Percentiles rank a stretch among this genome's conserved stretches.
Evolutionary conservation across 345 rosid genomes (phyloP).

Genomic region (Abelmoschus esculentus): DNA sequence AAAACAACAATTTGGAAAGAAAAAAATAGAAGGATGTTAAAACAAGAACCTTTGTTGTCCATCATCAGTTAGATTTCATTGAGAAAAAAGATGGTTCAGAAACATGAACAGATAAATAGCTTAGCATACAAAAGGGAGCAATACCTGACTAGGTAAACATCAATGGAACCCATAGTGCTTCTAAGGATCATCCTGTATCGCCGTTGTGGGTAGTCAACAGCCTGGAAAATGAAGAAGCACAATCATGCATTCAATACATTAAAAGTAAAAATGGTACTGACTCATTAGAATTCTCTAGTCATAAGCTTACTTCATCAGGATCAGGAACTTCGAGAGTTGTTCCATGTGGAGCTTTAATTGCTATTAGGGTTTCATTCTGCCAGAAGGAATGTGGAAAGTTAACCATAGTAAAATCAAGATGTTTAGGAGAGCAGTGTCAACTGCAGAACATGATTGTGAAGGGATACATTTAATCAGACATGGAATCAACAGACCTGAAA

Average conservation of each 20-base stretch:
- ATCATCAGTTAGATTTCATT: constrained; percentile 5
- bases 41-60: constrained; percentile 1
- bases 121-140: neutral
- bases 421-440: constrained; percentile 9
- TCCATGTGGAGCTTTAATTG: constrained; percentile 96
- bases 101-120: neutral
- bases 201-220: constrained; percentile 66
- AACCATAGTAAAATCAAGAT: constrained; percentile 13
- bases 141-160: constrained; percentile 92
- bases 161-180: constrained; percentile 95
- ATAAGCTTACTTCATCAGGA: constrained; percentile 73
- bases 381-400: constrained; percentile 14
- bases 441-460: neutral
- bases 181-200: constrained; percentile 89
- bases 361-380: constrained; percentile 91
- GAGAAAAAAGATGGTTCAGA: constrained; percentile 2
- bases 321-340: constrained; percentile 95
- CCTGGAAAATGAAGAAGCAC: constrained; percentile 37
- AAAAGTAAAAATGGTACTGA: constrained; percentile 5
- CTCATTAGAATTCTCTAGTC: constrained; percentile 5
- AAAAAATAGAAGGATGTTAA: neutral
- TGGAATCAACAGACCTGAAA: constrained; percentile 44
- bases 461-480: constrained; percentile 6
- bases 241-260: constrained; percentile 21
- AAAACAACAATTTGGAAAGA: constrained; percentile 5